Base-by-base conservation (phyloP, 129 eudicot species). In the Flaveria brownii region DNA sequence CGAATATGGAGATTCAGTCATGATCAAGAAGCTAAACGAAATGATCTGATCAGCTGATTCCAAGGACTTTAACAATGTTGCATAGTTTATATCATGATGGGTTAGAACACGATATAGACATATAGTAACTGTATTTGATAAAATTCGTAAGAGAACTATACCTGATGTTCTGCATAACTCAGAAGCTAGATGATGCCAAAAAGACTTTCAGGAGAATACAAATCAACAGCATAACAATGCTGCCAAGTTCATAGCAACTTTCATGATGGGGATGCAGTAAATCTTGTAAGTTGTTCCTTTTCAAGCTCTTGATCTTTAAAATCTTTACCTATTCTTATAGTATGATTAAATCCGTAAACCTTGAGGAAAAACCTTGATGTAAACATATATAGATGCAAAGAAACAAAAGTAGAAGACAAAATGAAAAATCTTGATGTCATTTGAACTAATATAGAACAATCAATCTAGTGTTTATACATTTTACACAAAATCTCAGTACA, bases 401-500 rank as follows among this genome's bases (percentile, higher is more conserved):
- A 52, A 52, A 52, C 59, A n/a, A 16, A 52, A 52, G 54, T 14
- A 49, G 54, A 49, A 14, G 13, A 49, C 17, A 49, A 49, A 49
- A 49, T 49, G n/a, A 49, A 13, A 49, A 49, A 49, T 49, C 16
- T 49, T 49, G 54, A 49, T 49, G 54, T 49, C n/a, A 49, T 49
- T 49, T 49, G 54, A 49, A 15, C n/a, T 49, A 49, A 11, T 12
- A 14, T 49, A 2, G 11, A n/a, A 55, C 16, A 67, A 39, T 64
- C 22, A 55, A 20, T 56, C 62, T 18, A 56, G 28, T 77, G 45
- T 54, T 74, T 25, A 41, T 77, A 17, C 16, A 67, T 22, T 8
- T 66, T 41, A 77, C 74, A 77, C 54, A 52, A 57, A 54, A 36
- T 12, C 16, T 17, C 30, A 17, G 47, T 61, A 10, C 62, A 36